These are phyloP conservation scores for Panicum hallii DNA, from an alignment of 202 grass and related monocot species.

Conservation along the genomic window DNA sequence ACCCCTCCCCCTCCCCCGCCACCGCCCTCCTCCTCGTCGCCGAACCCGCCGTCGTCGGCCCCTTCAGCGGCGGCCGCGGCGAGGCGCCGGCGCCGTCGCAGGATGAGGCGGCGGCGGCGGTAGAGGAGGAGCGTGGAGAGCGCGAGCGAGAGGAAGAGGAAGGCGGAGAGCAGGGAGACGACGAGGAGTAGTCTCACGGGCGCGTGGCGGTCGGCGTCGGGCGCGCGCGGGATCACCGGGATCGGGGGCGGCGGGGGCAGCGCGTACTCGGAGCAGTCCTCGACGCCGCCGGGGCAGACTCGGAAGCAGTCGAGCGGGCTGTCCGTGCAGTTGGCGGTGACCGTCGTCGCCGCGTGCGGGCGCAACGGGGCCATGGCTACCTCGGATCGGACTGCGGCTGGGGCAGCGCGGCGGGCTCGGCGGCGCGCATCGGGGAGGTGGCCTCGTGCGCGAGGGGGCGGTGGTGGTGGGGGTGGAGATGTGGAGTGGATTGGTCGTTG, in stretches of 20 bases:
- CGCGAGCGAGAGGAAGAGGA: constrained; percentile 61
- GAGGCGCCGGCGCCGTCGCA: constrained; percentile 42
- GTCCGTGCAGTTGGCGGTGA: constrained; percentile 45
- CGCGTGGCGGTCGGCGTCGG: constrained; percentile 27
- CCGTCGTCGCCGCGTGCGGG: constrained; percentile 15
- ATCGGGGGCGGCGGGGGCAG: constrained; percentile 31
- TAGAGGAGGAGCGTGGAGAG: constrained; percentile 56
- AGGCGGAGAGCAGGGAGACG: constrained; percentile 54
- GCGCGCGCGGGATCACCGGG: constrained; percentile 6
- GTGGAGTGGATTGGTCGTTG: constrained; percentile 49
- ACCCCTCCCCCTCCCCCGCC: constrained; percentile 41
- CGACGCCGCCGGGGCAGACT: constrained; percentile 34
- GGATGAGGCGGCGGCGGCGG: constrained; percentile 51
- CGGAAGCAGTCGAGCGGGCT: constrained; percentile 10
- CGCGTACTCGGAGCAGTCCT: constrained; percentile 39
- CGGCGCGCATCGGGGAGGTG: constrained; percentile 29
- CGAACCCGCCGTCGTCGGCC: constrained; percentile 11
- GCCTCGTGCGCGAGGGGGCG: neutral
- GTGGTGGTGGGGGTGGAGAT: constrained; percentile 25
- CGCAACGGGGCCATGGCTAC: constrained; percentile 9
- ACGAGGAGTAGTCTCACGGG: constrained; percentile 58
- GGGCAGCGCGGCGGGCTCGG: neutral
- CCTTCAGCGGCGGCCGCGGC: neutral
- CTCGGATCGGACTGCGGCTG: constrained; percentile 8
- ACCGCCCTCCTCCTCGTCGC: constrained; percentile 37